phyloP scores from a whole-genome alignment of 805 yeast species.

The Debaryomyces castellii region DNA sequence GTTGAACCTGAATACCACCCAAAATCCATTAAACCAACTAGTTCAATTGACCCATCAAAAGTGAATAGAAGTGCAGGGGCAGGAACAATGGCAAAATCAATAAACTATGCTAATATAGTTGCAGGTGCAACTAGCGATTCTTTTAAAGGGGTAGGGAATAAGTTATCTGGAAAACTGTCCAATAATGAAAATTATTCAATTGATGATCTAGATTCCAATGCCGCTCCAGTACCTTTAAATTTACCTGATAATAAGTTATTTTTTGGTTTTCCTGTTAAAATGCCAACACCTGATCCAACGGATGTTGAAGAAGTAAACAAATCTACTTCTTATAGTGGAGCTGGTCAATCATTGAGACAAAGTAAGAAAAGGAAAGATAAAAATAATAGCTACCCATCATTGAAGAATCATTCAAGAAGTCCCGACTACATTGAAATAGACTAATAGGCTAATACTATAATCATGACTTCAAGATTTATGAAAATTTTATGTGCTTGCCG shows the following conservation, averaged over 20 bases:
- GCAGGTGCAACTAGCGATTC: constrained; percentile 33
- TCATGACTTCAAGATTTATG: neutral
- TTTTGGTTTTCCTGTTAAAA: constrained; percentile 84
- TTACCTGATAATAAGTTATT: constrained; percentile 86
- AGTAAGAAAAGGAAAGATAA: constrained; percentile 68
- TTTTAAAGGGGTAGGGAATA: constrained; percentile 67
- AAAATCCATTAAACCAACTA: constrained; percentile 33
- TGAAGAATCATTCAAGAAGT: constrained; percentile 62
- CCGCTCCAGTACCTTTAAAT: constrained; percentile 67
- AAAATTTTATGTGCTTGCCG: neutral
- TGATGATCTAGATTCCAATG: constrained; percentile 50
- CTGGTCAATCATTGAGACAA: constrained; percentile 75
- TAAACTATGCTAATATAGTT: constrained; percentile 62
- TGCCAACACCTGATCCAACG: constrained; percentile 32
- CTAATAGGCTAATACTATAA: constrained; percentile 16
- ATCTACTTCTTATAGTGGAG: constrained; percentile 51
- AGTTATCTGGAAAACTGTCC: constrained; percentile 61
- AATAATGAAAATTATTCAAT: constrained; percentile 30
- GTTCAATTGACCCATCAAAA: constrained; percentile 32
- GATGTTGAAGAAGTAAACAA: constrained; percentile 27
- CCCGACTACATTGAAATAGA: constrained; percentile 85
- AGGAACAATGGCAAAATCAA: constrained; percentile 76
- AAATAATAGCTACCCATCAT: constrained; percentile 45
- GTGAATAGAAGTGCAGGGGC: constrained; percentile 43
- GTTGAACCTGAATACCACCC: constrained; percentile 79